phyloP scores from a whole-genome alignment of 2,329 filamentous ascomycete species.

The Kalaharituber pfeilii region DNA sequence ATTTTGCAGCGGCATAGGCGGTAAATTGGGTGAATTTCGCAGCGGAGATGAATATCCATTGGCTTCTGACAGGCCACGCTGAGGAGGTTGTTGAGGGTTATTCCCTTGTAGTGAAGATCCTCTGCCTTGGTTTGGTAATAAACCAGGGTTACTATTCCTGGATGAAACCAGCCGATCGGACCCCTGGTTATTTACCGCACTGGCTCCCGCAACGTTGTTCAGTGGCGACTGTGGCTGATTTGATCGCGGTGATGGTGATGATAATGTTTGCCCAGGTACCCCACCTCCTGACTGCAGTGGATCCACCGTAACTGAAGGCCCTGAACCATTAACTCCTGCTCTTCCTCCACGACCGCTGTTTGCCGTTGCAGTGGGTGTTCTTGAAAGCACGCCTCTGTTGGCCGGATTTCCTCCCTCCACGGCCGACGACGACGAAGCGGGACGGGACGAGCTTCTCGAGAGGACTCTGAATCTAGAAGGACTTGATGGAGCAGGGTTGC shows the following conservation, averaged over 20 bases:
- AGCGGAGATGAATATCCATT: background rate
- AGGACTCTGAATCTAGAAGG: background rate
- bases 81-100: background rate
- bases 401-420: background rate
- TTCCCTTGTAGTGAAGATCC: background rate
- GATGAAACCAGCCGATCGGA: background rate
- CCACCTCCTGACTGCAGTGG: too few species aligned
- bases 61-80: background rate
- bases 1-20: background rate
- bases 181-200: background rate
- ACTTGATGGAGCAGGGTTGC: background rate
- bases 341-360: background rate
- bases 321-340: background rate
- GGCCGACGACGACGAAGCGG: background rate
- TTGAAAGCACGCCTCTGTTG: background rate
- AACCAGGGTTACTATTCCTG: background rate
- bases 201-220: background rate
- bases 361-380: background rate
- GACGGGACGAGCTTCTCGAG: background rate
- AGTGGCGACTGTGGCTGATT: background rate
- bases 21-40: too few species aligned
- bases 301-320: too few species aligned
- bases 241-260: too few species aligned
- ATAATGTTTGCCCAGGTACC: too few species aligned
- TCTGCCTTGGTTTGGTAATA: background rate